Evolutionary conservation across 2,329 filamentous ascomycete species (phyloP).

Genomic region (Gnomoniopsis smithogilvyi): DNA sequence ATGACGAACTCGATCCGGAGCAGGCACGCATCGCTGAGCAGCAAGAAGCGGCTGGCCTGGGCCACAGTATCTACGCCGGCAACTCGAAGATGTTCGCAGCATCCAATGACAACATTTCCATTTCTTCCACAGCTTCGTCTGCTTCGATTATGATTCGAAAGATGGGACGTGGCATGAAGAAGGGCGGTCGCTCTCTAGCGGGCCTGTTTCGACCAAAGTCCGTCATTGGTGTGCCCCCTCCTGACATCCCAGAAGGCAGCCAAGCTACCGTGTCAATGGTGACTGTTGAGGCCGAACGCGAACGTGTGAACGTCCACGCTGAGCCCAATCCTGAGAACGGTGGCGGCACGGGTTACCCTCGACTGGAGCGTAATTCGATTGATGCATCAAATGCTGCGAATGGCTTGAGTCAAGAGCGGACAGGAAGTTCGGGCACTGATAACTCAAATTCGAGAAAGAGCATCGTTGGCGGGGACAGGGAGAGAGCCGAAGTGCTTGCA

Average conservation of each 20-base stretch:
- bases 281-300: conserved; percentile 89
- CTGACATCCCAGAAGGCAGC: conserved; percentile 68
- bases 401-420: conserved; percentile 41
- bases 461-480: conserved; percentile 84
- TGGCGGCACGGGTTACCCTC: conserved; percentile 78
- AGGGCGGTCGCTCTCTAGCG: conserved; percentile 83
- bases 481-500: conserved; percentile 86
- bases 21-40: conserved; percentile 87
- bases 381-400: conserved; percentile 56
- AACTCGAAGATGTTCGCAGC: conserved; percentile 81
- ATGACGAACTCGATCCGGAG: conserved; percentile 73
- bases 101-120: conserved; percentile 92
- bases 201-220: conserved; percentile 96
- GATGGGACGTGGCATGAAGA: conserved; percentile 99
- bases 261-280: conserved; percentile 91
- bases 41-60: conserved; percentile 89
- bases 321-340: conserved; percentile 65
- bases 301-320: conserved; percentile 73
- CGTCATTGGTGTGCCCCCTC: conserved; percentile 70
- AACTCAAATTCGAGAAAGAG: conserved; percentile 71
- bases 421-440: conserved; percentile 56
- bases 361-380: conserved; percentile 76
- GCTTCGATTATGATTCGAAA: conserved; percentile 94
- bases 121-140: conserved; percentile 85
- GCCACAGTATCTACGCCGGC: conserved; percentile 82